Evolutionary conservation across 225 moss, liverwort and hornwort genomes (phyloP), one percentile per base, ranked within the genome.

Genomic region (Thuidium tamariscinum): DNA sequence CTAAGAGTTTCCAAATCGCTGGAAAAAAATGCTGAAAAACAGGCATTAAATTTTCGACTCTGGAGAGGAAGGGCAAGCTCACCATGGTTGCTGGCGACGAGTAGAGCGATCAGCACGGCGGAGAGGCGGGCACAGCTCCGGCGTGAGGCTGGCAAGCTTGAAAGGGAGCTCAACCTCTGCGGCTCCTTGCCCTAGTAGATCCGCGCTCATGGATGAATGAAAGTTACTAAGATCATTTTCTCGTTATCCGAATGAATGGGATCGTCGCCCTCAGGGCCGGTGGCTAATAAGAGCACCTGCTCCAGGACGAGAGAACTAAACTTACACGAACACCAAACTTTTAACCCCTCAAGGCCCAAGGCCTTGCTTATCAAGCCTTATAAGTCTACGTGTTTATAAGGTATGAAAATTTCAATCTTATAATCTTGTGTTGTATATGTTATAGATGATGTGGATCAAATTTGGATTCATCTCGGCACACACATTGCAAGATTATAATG

Each of bases 131-230:
- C 87, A 37, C 59, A 87, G 83, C 87, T 87, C 68, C 68, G 83
- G 78, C 77, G 78, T 27, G 42, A 82, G 82, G 77, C 83, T 83
- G 87, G 76, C 77, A 87, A 88, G 61, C 70, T 83, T 52, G 69
- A 83, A 71, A 88, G 70, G 52, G 78, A 18, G 21, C 41, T 23
- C 1, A 5, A 0, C 2, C 5, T 2, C 18, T 60, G 87, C 87
- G 87, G 87, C 83, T 88, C 87, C 61, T 83, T 88, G 83, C 77
- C 87, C 87, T 88, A 83, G 87, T 88, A 88, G 87, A 83, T 69
- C 83, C 60, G 30, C 11, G 14, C 52, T 11, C 18, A 6, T 49
- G 61, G 87, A 88, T 88, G 87, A 34, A 88, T 83, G 83, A 70
- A 70, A 37, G 3, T 13, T 23, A 10, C 7, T 2, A 5, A 30